Evolutionary conservation across 1,284 basidiomycete genomes (phyloP).

Genomic region (Entoloma clypeatum): DNA sequence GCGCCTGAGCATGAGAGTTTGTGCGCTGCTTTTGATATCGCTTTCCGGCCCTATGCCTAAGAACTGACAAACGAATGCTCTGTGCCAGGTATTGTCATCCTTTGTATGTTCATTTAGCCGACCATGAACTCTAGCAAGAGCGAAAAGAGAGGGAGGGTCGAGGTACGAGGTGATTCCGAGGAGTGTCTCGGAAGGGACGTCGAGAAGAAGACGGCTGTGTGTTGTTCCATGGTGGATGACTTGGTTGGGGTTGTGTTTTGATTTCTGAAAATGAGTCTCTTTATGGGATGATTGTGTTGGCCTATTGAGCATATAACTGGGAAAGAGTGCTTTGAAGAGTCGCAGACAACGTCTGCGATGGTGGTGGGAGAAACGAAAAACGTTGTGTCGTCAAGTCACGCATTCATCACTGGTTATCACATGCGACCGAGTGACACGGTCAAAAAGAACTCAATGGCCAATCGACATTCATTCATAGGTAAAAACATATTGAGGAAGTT

Average conservation of each 20-base stretch:
- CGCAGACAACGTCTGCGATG: conserved; percentile 17
- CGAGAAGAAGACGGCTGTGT: conserved; percentile 37
- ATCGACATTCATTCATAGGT: no score
- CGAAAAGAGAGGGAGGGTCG: conserved; percentile 58
- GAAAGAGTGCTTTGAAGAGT: conserved; percentile 4
- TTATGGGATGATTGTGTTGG: conserved; percentile 30
- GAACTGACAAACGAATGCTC: conserved; percentile 75
- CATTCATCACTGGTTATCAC: no score
- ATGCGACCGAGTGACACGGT: no score
- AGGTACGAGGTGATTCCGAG: conserved; percentile 78
- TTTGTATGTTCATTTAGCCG: conserved; percentile 62
- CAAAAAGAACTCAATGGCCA: no score
- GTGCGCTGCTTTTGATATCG: conserved; percentile 39
- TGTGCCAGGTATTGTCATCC: conserved; percentile 79
- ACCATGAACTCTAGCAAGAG: conserved; percentile 54
- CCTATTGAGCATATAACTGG: conserved; percentile 56
- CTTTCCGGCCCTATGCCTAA: conserved; percentile 62
- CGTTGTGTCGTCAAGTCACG: conserved; percentile 8
- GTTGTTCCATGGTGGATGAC: conserved; percentile 51
- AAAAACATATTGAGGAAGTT: no score
- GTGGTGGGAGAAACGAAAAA: conserved; percentile 8
- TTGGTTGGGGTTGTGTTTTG: conserved; percentile 21
- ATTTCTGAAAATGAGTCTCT: conserved; percentile 25
- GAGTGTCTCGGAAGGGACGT: conserved; percentile 70
- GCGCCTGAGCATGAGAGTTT: conserved; percentile 52